Base-by-base conservation (phyloP, 306 rosid species). In the Rosa chinensis region DNA sequence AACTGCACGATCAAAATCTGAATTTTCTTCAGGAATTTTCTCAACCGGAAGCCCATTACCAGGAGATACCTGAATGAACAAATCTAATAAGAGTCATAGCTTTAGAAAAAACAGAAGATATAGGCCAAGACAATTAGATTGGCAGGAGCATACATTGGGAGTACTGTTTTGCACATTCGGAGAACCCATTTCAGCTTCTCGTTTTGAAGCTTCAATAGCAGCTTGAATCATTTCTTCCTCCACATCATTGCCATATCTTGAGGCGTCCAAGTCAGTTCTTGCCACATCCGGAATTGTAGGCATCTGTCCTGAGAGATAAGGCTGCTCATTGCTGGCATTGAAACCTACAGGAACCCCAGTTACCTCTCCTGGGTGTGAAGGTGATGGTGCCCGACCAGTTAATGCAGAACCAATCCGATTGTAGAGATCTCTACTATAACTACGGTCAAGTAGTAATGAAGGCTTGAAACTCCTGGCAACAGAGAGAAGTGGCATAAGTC, bases 171-270 rank as follows among this genome's bases (percentile, higher is more conserved):
- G n/a, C n/a, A n/a, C n/a, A n/a, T n/a, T n/a, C n/a, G n/a, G n/a
- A n/a, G n/a, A n/a, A n/a, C n/a, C n/a, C 49, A 40, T 7, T 83
- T 79, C 84, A 44, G 75, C 68, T 48, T 85, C 97, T 83, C 28
- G 80, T 78, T 76, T 90, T 43, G 98, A 94, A 83, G 97, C 94
- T 87, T 82, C 91, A n/a, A 94, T 89, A 16, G 93, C 98, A 78
- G 96, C 93, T 75, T 81, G 92, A 79, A 92, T 69, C 94, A 94
- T 90, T 81, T 88, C 94, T 67, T 92, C 93, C 82, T 90, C 97
- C 9, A 66, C 72, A 18, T 86, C 86, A 78, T 77, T 79, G 67
- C 80, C 80, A 79, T 32, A 79, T 67, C 63, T 40, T 35, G 89
- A 78, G 61, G 86, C 21, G 23, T 42, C 79, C 72, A 84, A 73